A percentile compares a stretch with the other conserved stretches of the same genome.
Evolutionary conservation across 1,139 yeast species (phyloP).

Genomic region (Taphrina communis): DNA sequence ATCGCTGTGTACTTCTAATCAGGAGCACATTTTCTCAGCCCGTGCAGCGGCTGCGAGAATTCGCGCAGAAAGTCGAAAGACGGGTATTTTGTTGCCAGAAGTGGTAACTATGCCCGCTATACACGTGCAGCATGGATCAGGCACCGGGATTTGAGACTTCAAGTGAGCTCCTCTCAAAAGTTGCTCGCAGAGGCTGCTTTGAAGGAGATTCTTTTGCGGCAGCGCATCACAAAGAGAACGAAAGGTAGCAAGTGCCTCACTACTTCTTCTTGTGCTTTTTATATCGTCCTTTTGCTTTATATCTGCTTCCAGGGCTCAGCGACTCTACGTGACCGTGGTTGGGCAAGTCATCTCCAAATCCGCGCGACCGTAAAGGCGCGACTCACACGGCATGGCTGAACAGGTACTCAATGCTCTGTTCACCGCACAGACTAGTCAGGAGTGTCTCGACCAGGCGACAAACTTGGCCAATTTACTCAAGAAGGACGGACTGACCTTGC

Average conservation of each 20-base stretch:
- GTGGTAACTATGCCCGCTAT: neutral
- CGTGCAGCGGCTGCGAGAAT: neutral
- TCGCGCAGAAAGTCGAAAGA: slow-evolving; percentile 1
- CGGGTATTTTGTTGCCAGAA: slow-evolving; percentile 5
- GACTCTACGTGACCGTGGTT: neutral
- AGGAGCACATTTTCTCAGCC: neutral
- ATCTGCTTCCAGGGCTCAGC: too few species aligned
- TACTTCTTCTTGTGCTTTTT: too few species aligned
- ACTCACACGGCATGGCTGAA: slow-evolving; percentile 19
- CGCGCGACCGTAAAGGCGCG: slow-evolving; percentile 16
- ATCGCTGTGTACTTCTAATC: neutral
- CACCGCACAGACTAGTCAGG: slow-evolving; percentile 34
- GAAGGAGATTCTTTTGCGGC: slow-evolving; percentile 5
- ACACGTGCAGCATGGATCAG: neutral
- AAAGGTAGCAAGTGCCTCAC: neutral
- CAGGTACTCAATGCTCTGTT: slow-evolving; percentile 30
- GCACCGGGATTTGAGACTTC: neutral
- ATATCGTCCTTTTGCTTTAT: too few species aligned
- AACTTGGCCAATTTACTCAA: slow-evolving; percentile 34
- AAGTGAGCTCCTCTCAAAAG: slow-evolving; percentile 24
- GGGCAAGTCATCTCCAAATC: neutral
- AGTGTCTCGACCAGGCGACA: slow-evolving; percentile 33
- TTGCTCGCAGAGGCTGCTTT: neutral
- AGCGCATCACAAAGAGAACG: slow-evolving; percentile 10
- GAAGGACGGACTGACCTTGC: slow-evolving; percentile 25